Conservation (phyloP, 805 yeast genomes). For the Brettanomyces bruxellensis region DNA sequence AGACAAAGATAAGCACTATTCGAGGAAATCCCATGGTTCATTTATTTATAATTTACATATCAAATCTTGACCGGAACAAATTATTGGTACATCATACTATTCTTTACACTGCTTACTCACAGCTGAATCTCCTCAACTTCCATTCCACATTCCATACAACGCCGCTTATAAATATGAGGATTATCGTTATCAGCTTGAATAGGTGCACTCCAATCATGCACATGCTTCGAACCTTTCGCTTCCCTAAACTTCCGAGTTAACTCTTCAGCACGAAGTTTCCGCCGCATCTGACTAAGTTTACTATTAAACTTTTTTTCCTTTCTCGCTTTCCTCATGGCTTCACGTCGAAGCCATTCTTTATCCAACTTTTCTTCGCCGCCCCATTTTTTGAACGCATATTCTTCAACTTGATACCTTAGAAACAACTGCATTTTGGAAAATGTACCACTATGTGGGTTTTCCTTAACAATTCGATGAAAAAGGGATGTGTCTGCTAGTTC, state of each 20-base stretch:
- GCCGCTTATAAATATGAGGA: slow-evolving; percentile 35
- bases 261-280: slow-evolving; percentile 87
- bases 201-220: slow-evolving; percentile 66
- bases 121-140: slow-evolving; percentile 70
- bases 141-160: slow-evolving; percentile 77
- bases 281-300: slow-evolving; percentile 80
- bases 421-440: slow-evolving; percentile 90
- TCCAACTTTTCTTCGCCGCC: slow-evolving; percentile 84
- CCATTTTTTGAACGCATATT: slow-evolving; percentile 90
- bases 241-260: slow-evolving; percentile 62
- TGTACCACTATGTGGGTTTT: slow-evolving; percentile 88
- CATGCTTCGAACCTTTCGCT: slow-evolving; percentile 49
- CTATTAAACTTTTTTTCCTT: slow-evolving; percentile 71
- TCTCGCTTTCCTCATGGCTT: slow-evolving; percentile 58
- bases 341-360: slow-evolving; percentile 85
- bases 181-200: slow-evolving; percentile 22
- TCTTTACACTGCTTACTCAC: slow-evolving; percentile 7
- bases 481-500: slow-evolving; percentile 67
- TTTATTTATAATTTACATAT: neutral
- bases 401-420: slow-evolving; percentile 87
- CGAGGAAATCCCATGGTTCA: slow-evolving; percentile 4
- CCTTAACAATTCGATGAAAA: slow-evolving; percentile 73
- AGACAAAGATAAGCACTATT: slow-evolving; percentile 8
- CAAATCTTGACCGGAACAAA: neutral
- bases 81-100: neutral